Conservation (phyloP, 1,284 basidiomycete species). For the Inonotus obliquus region DNA sequence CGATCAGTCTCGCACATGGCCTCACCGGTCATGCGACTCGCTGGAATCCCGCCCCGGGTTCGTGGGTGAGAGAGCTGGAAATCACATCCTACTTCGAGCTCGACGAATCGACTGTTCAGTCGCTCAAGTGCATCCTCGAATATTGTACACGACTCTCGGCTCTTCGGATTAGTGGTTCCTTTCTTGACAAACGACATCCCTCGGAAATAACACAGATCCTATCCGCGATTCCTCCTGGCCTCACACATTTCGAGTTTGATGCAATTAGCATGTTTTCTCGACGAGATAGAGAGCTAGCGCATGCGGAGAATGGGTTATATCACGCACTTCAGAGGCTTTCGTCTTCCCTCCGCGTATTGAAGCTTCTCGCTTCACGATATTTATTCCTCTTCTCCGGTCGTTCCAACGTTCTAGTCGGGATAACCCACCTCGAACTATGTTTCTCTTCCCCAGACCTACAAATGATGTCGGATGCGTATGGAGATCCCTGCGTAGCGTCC, state of each 20-base stretch:
- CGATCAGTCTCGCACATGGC: background rate
- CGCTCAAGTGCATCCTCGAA: background rate
- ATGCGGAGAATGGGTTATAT: background rate
- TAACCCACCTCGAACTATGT: background rate
- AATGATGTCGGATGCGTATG: background rate
- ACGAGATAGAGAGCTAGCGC: background rate
- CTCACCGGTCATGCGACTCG: background rate
- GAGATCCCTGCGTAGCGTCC: background rate
- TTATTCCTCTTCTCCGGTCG: background rate
- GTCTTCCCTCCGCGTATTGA: background rate
- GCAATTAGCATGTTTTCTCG: background rate
- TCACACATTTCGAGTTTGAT: background rate
- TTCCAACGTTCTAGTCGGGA: background rate
- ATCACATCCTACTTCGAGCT: background rate
- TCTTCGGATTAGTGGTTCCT: background rate
- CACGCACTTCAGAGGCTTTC: background rate
- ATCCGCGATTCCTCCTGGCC: background rate
- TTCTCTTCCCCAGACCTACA: background rate
- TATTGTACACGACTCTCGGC: background rate
- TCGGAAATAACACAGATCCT: background rate
- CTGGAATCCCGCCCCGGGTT: background rate
- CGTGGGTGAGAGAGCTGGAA: background rate
- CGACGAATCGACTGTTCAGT: background rate
- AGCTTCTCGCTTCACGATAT: background rate
- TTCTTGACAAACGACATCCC: background rate